Base-by-base conservation (phyloP, 1,284 basidiomycete genomes). In the Volvariella surrecta region DNA sequence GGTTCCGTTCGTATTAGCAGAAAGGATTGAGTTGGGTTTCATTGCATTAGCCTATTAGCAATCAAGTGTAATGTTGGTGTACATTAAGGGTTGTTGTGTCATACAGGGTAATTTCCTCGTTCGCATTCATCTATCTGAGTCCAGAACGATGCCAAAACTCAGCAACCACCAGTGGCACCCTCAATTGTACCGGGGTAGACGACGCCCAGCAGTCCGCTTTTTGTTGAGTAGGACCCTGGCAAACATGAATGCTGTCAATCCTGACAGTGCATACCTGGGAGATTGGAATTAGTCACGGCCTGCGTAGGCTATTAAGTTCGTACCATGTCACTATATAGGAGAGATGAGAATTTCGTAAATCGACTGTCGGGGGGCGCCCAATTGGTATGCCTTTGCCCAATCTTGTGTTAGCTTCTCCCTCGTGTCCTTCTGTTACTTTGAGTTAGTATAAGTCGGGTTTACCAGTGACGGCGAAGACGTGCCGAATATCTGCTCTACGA, bases 241-340 rank as follows among this genome's bases (percentile, higher is more conserved):
- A 52, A 82, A 80, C 77, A 82, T 81, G 49, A 74, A 62, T 1
- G 71, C 63, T 0, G 83, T 87, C 45, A 87, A 68, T 6, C 71
- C 79, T 6, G 83, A 87, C 8, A 87, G 62, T 1, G 80, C 73
- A 63, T 80, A 87, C 83, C 84, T 87, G 48, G 28, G 32, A 17
- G n/a, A 17, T 43, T 44, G 15, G 40, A 39, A 21, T 34, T 11
- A 28, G 6, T 11, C 6, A 37, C 22, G 47, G 42, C 21, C 15
- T 21, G 19, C 39, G 37, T 47, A 15, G 42, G 43, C 19, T 31
- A 19, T 17, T 30, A 22, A 39, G 48, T 20, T 52, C 71, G 39
- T 54, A 93, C 95, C 95, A 99, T 9, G 95, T 99, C 15, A 87
- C 77, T 4, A 95, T 90, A 61, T 99, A 99, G 4, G 92, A 94